These are phyloP conservation scores for Ilyonectria sp. DNA, from an alignment of 2,329 filamentous ascomycete species.

Conservation along the genomic window DNA sequence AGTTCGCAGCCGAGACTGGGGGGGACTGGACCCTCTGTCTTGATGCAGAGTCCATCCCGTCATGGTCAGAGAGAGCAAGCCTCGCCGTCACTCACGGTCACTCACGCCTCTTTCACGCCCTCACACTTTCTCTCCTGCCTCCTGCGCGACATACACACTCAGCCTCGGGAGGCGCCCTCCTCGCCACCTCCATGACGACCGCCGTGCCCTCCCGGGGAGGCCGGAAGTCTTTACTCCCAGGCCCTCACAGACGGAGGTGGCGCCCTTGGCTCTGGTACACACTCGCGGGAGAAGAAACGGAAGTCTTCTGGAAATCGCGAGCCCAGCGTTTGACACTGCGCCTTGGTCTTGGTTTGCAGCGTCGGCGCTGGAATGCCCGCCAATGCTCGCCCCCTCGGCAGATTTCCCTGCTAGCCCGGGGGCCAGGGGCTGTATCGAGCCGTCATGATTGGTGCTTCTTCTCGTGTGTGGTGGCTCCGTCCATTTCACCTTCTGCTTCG, in stretches of 20 bases:
- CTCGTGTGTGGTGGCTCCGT: constrained; percentile 50
- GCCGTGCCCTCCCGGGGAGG: neutral
- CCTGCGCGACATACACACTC: neutral
- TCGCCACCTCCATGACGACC: constrained; percentile 18
- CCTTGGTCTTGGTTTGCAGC: constrained; percentile 26
- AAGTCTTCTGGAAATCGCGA: constrained; percentile 51
- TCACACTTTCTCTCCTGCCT: neutral
- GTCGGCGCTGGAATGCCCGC: constrained; percentile 41
- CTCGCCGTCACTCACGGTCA: neutral
- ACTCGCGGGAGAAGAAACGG: constrained; percentile 35
- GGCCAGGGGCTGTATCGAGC: constrained; percentile 46
- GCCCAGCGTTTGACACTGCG: constrained; percentile 30
- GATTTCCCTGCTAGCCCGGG: constrained; percentile 44
- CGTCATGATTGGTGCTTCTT: constrained; percentile 51
- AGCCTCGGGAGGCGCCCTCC: constrained; percentile 14
- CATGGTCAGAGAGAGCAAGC: neutral
- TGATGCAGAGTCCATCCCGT: constrained; percentile 28
- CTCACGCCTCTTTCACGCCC: neutral
- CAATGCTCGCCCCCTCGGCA: constrained; percentile 45
- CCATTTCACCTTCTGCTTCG: constrained; percentile 56
- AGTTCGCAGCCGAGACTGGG: constrained; percentile 34
- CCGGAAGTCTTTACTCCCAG: neutral
- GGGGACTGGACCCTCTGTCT: constrained; percentile 19
- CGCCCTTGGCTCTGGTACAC: constrained; percentile 17
- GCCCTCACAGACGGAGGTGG: constrained; percentile 5